Evolutionary conservation across 1,139 yeast genomes (phyloP).

Genomic region (Pneumocystis wakefieldiae): DNA sequence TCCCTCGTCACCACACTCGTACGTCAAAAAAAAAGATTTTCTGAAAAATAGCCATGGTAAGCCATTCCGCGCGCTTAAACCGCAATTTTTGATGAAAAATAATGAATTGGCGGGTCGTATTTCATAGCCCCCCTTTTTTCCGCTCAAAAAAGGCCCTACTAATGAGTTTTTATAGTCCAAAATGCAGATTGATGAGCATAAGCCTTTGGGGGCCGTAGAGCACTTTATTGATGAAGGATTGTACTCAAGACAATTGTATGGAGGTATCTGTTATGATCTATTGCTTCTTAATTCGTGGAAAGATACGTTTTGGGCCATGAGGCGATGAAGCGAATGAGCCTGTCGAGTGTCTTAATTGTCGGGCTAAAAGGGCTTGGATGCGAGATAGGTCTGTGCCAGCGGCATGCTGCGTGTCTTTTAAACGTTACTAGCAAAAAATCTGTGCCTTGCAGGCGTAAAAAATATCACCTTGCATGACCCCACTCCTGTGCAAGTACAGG

Average conservation of each 20-base stretch:
- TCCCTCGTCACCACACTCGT: not conserved
- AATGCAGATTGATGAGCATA: slow-evolving; percentile 15
- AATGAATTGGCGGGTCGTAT: no score
- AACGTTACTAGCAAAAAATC: slow-evolving; percentile 48
- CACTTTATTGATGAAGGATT: slow-evolving; percentile 66
- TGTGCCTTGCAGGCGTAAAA: slow-evolving; percentile 94
- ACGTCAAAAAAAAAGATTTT: slow-evolving; percentile 1
- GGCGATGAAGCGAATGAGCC: slow-evolving; percentile 94
- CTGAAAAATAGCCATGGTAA: not conserved
- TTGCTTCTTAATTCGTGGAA: not conserved
- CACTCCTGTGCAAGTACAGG: slow-evolving; percentile 45
- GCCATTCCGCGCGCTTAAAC: not conserved
- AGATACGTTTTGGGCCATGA: slow-evolving; percentile 77
- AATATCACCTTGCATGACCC: slow-evolving; percentile 83
- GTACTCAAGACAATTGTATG: slow-evolving; percentile 75
- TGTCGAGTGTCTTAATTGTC: slow-evolving; percentile 71
- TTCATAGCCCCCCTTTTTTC: not conserved
- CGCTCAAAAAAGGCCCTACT: slow-evolving; percentile 5
- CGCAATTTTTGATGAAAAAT: not conserved
- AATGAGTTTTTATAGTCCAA: slow-evolving; percentile 6
- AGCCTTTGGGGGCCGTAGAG: slow-evolving; percentile 6
- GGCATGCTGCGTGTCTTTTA: not conserved
- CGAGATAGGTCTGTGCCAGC: slow-evolving; percentile 43
- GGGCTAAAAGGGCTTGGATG: slow-evolving; percentile 87
- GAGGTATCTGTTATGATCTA: slow-evolving; percentile 15